These are phyloP conservation scores for Nasturtium officinale DNA, from an alignment of 345 rosid genomes.

Conservation along the genomic window DNA sequence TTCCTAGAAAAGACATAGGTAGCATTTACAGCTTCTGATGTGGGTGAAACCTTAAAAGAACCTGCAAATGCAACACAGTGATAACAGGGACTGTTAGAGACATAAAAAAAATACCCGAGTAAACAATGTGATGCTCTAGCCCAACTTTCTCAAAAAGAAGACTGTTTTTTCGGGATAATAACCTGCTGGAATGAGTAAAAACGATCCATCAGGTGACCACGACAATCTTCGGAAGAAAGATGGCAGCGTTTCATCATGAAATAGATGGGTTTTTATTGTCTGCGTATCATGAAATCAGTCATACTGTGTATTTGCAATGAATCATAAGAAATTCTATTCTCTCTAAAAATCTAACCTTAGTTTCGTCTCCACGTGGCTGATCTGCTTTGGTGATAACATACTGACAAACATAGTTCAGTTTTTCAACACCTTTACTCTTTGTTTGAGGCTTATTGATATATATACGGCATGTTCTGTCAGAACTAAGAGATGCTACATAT, in stretches of 20 bases:
- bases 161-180: not conserved
- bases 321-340: slow-evolving; percentile 24
- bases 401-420: slow-evolving; percentile 71
- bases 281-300: slow-evolving; percentile 45
- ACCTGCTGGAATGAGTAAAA: slow-evolving; percentile 95
- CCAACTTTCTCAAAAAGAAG: no score
- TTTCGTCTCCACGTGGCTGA: slow-evolving; percentile 57
- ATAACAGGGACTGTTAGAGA: not conserved
- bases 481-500: slow-evolving; percentile 85
- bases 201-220: slow-evolving; percentile 99
- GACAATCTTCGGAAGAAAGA: slow-evolving; percentile 97
- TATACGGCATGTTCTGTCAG: slow-evolving; percentile 93
- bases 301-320: slow-evolving; percentile 8
- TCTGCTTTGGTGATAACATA: slow-evolving; percentile 80
- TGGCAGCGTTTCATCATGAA: slow-evolving; percentile 92
- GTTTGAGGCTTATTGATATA: slow-evolving; percentile 70
- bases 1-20: slow-evolving; percentile 83
- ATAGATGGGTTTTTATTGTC: slow-evolving; percentile 71
- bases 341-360: slow-evolving; percentile 56
- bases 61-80: slow-evolving; percentile 54
- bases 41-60: slow-evolving; percentile 62
- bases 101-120: not conserved
- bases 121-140: slow-evolving; percentile 18
- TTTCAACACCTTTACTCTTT: slow-evolving; percentile 68
- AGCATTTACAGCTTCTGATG: slow-evolving; percentile 70